Base-by-base conservation (phyloP, 1,284 basidiomycete genomes). In the Vanrija sp. region DNA sequence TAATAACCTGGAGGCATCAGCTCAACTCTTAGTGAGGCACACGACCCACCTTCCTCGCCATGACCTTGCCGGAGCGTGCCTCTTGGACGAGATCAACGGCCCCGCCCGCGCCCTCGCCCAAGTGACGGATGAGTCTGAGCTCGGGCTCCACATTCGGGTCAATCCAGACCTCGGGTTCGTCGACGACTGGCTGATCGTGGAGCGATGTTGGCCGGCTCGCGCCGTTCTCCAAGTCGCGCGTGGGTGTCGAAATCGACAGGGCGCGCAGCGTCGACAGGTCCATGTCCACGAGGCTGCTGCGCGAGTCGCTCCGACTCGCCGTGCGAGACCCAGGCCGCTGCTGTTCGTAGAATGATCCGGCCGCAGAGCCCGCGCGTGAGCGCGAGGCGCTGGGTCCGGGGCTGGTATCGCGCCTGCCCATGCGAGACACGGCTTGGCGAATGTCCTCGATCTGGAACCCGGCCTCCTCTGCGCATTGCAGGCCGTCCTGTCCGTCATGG, bases 21-120 rank as follows among this genome's bases (percentile, higher is more conserved):
- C 51, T 29, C 23, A 25, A 10, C 9, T 9, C 8, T 23, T 23
- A 5, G 26, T 12, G 21, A 16, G 15, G 19, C 38, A 18, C 38
- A 16, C 12, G 51, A 61, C 80, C 63, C 49, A 82, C 81, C 76
- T 98, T 98, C 67, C 92, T 86, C 9, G 94, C 96, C 84, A 97
- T 87, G 66, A 96, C 49, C 66, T 80, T 78, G 25, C 85, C 85
- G 0, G 84, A 89, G 48, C 79, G 83, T 34, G 34, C 34, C 34
- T 34, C 34, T 8, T 12, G 9, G 44, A 97, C 95, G 74, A 92
- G 89, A 74, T 91, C 86, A 19, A 99, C 96, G 6, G 92, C 89
- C 40, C 96, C 96, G 53, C 94, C 92, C 19, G 94, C 91, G 39
- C 96, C 96, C 72, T 98, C 96, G 14, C 96, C 96, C 0, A 99